Evolutionary conservation across 768 basidiomycete species (phyloP), one percentile per base, ranked within the genome.

Genomic region (Naganishia antarctica): DNA sequence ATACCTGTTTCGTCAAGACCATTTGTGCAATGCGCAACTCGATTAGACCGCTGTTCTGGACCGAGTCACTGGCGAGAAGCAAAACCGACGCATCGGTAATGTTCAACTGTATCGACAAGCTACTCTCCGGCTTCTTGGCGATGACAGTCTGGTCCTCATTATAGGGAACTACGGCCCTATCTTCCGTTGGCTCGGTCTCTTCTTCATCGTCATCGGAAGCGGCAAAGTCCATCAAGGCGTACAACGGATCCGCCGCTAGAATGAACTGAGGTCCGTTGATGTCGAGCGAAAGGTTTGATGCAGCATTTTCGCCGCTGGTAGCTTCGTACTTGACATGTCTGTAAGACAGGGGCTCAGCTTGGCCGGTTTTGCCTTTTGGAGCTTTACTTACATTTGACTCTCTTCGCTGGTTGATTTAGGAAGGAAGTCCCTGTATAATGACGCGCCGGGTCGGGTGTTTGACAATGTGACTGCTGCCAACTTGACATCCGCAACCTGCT

Each of bases 251-350:
- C 21, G 94, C 81, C 1, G 94, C 87, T 71, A 99, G 89, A 64
- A 98, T 88, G 70, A 98, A 81, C 73, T 87, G 85, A 5, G 96
- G 96, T 23, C 90, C 91, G 72, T 99, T 96, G 29, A 99, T 81
- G 0, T 90, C 91, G 34, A 94, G 80, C 62, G 98, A 83, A 6
- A 86, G 87, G n/a, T 91, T 81, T 3, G 89, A 81, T 40, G 85
- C 81, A 23, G 79, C 74, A 57, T 82, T 79, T 9, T 73, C 45
- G 0, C 85, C 85, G 16, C 87, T 86, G 12, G 90, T 82, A 68
- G 83, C 83, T 1, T 89, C 89, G 76, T 89, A 97, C 32, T 96
- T 83, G 18, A 96, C 74, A 43, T 50, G 49, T 43, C 61, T 63
- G 23, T 25, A 28, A 25, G 23, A 13, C 44, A 5, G 7, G 6